Evolutionary conservation across 495 filamentous ascomycete species (phyloP).

Genomic region (Alectoria sarmentosa): DNA sequence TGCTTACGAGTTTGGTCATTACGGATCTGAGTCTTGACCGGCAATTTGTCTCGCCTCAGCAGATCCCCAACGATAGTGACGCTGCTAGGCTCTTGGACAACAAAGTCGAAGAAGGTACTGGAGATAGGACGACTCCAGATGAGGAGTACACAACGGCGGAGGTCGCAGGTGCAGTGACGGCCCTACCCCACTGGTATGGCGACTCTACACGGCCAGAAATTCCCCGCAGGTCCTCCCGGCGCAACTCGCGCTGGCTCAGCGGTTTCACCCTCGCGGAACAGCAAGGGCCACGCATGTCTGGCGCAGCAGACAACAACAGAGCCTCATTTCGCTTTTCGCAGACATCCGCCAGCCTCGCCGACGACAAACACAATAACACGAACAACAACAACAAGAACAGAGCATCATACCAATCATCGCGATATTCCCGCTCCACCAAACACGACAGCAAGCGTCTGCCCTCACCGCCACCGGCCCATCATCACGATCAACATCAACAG

Average conservation of each 20-base stretch:
- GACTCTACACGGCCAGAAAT: conserved; percentile 3
- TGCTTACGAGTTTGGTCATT: conserved; percentile 42
- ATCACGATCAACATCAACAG: too few species aligned
- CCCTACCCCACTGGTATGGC: conserved; percentile 1
- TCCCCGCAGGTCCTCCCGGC: neutral
- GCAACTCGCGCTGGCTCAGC: conserved; percentile 13
- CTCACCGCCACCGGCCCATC: neutral
- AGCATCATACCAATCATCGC: neutral
- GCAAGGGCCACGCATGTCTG: neutral
- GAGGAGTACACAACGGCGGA: neutral
- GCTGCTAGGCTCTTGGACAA: conserved; percentile 8
- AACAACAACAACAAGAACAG: neutral
- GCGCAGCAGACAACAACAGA: too few species aligned
- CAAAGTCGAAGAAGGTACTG: conserved; percentile 6
- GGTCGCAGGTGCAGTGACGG: neutral
- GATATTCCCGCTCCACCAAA: neutral
- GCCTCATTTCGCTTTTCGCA: too few species aligned
- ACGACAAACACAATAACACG: neutral
- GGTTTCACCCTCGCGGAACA: conserved; percentile 6
- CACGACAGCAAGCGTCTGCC: neutral
- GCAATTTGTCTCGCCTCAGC: conserved; percentile 22
- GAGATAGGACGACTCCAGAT: too few species aligned
- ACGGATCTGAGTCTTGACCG: conserved; percentile 47
- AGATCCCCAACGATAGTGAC: conserved; percentile 2
- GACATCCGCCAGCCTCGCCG: too few species aligned